Evolutionary conservation across 2,329 filamentous ascomycete genomes (phyloP), one percentile per base, ranked within the genome.

Genomic region (Monosporascus sp.): DNA sequence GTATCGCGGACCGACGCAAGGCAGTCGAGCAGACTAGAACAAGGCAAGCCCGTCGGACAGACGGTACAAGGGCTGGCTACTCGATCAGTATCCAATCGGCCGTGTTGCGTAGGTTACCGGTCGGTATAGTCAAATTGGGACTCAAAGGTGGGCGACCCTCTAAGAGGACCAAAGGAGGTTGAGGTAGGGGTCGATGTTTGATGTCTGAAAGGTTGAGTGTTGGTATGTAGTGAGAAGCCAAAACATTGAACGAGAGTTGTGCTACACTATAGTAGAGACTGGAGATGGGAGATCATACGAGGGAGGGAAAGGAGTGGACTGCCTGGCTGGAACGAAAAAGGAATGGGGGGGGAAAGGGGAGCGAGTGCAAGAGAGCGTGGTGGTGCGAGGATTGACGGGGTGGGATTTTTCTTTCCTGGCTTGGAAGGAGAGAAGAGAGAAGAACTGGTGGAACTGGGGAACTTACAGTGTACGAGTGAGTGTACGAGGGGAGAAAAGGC

Each of bases 241-340:
- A 55, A 58, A 54, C 53, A 56, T 54, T 57, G 58, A 62, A 61
- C 48, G 59, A 62, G 55, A 62, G 59, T 55, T 59, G 56, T 52
- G 59, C 43, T 35, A 35, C 3, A 35, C 31, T 14, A 35, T 35
- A 26, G 43, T 28, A 22, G 18, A 41, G 26, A 58, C 57, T 35
- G 31, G 28, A 35, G 31, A 35, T 14, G 31, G 31, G 55, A 58
- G 58, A 60, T 58, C 54, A 56, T 57, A 60, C 58, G 60, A 58
- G 46, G 56, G 56, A 61, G 46, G 56, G 58, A 60, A 62, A 62
- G 54, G 60, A 62, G 58, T 62, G 60, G 59, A 62, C 59, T 61
- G 60, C 58, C 59, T 41, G 37, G 57, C 51, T 58, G 41, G 51
- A 60, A 55, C 52, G 58, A 55, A 53, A 53, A 52, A 59, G 54